Conservation (phyloP, 106 monocot species). For the Platanthera guangdongensis region DNA sequence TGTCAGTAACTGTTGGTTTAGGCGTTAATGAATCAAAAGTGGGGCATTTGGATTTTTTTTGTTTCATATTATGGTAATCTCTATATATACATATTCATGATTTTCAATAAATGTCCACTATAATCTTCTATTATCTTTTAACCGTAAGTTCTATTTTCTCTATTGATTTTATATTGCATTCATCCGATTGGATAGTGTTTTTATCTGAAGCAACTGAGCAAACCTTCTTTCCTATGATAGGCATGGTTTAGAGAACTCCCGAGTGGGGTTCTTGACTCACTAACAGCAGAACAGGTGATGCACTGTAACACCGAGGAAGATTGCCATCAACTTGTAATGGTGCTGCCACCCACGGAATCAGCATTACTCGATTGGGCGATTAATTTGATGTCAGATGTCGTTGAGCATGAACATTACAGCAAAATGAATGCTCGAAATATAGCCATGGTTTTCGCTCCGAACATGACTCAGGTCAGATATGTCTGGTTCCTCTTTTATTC, state of each 20-base stretch:
- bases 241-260: slow-evolving; percentile 98
- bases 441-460: slow-evolving; percentile 93
- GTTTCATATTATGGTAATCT: no score
- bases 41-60: no score
- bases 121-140: background rate
- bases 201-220: background rate
- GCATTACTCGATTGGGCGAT: slow-evolving; percentile 81
- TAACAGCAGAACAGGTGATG: slow-evolving; percentile 82
- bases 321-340: slow-evolving; percentile 38
- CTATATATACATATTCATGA: no score
- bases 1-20: no score
- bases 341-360: slow-evolving; percentile 58
- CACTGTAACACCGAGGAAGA: slow-evolving; percentile 79
- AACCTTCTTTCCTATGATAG: slow-evolving; percentile 18
- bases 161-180: no score
- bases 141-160: background rate
- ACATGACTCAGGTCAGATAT: slow-evolving; percentile 79
- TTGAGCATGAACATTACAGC: slow-evolving; percentile 58
- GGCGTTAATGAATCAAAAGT: no score
- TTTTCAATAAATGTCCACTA: no score
- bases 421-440: slow-evolving; percentile 93
- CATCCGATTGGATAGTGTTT: background rate
- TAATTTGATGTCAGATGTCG: slow-evolving; percentile 87
- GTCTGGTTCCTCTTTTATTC: background rate
- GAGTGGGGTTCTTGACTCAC: slow-evolving; percentile 58